phyloP scores from a whole-genome alignment of 352 stramenopile species.

The Phytophthora meadii region DNA sequence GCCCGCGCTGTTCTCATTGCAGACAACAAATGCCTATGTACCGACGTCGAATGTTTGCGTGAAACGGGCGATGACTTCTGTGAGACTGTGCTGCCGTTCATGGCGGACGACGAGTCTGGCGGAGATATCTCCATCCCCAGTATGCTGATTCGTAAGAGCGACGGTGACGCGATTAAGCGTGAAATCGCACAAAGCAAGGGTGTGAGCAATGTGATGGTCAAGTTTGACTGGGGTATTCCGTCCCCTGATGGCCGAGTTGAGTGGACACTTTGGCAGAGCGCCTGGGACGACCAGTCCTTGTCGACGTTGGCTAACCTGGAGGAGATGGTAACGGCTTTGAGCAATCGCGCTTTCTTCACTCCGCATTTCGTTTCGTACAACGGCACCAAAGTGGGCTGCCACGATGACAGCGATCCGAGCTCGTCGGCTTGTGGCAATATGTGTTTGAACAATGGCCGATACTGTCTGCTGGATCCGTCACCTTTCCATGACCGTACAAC shows the following conservation, averaged over 20 bases:
- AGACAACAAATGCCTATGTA: slow-evolving; percentile 97
- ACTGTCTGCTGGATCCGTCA: slow-evolving; percentile 95
- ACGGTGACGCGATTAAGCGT: slow-evolving; percentile 94
- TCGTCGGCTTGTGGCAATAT: slow-evolving; percentile 94
- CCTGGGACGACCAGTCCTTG: slow-evolving; percentile 90
- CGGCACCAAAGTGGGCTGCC: slow-evolving; percentile 92
- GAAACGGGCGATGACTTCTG: slow-evolving; percentile 85
- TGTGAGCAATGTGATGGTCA: slow-evolving; percentile 94
- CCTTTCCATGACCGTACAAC: slow-evolving; percentile 94
- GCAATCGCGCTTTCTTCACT: slow-evolving; percentile 94
- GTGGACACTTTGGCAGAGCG: slow-evolving; percentile 97
- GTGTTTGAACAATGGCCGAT: slow-evolving; percentile 97
- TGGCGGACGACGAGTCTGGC: slow-evolving; percentile 96
- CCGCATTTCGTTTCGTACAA: slow-evolving; percentile 98
- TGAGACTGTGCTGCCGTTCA: slow-evolving; percentile 89
- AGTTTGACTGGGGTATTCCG: slow-evolving; percentile 96
- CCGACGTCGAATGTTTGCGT: slow-evolving; percentile 76
- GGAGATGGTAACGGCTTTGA: slow-evolving; percentile 85
- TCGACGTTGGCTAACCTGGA: slow-evolving; percentile 85
- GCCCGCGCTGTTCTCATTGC: slow-evolving; percentile 96
- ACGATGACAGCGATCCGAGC: slow-evolving; percentile 61
- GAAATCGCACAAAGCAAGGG: slow-evolving; percentile 81
- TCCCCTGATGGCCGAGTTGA: slow-evolving; percentile 95
- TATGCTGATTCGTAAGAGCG: slow-evolving; percentile 96
- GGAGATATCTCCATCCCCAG: slow-evolving; percentile 97